A percentile compares a stretch with the other conserved stretches of the same genome.
These are phyloP conservation scores for Aquilaria sinensis DNA, from an alignment of 345 rosid species.

Conservation along the genomic window DNA sequence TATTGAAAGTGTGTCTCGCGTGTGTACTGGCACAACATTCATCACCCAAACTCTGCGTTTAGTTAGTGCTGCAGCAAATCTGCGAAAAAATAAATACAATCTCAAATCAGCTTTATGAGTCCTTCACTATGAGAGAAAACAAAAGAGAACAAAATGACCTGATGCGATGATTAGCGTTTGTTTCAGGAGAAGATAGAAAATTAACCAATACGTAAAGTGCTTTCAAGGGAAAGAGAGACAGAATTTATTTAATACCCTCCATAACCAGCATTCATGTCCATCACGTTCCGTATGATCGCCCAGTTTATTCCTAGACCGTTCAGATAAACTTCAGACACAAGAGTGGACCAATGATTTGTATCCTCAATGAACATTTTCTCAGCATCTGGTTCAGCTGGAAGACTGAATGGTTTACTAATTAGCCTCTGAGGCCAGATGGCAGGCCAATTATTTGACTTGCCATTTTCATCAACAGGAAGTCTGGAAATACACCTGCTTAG, in stretches of 20 bases:
- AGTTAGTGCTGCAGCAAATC: conserved; percentile 79
- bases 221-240: not conserved
- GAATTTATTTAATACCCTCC: conserved; percentile 61
- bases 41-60: conserved; percentile 78
- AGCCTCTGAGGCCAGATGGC: conserved; percentile 75
- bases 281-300: conserved; percentile 61
- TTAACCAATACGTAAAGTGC: not conserved
- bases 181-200: not conserved
- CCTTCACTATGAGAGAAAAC: no score
- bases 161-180: not conserved
- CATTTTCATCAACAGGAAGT: conserved; percentile 45
- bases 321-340: conserved; percentile 61
- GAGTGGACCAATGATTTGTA: conserved; percentile 62
- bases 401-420: conserved; percentile 44
- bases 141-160: no score
- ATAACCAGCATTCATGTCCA: conserved; percentile 94
- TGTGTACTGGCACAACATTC: conserved; percentile 75
- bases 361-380: conserved; percentile 40
- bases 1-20: conserved; percentile 52
- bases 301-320: conserved; percentile 57
- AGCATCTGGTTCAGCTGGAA: conserved; percentile 30
- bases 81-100: conserved; percentile 15
- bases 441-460: conserved; percentile 54
- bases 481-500: conserved; percentile 57
- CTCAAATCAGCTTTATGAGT: not conserved